These are phyloP conservation scores for Entophlyctis helioformis DNA, from an alignment of 192 early-diverging fungal genomes.

Conservation along the genomic window DNA sequence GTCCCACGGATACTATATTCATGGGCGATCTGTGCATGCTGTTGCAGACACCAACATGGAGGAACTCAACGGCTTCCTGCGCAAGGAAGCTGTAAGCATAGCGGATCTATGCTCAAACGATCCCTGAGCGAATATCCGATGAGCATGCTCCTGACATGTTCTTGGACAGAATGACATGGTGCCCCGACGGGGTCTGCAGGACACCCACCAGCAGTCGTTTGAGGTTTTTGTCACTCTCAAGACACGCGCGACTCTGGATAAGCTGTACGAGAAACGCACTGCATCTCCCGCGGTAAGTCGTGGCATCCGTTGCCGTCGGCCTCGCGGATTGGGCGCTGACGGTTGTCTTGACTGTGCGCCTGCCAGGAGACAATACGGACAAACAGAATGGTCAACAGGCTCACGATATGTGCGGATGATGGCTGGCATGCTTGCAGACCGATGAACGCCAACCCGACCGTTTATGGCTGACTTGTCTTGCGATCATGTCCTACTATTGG, in stretches of 20 bases:
- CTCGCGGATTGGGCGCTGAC: not conserved
- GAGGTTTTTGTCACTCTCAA: constrained; percentile 30
- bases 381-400: constrained; percentile 1
- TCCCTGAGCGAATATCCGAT: not conserved
- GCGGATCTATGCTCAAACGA: constrained; percentile 1
- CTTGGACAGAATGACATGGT: constrained; percentile 24
- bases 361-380: not conserved
- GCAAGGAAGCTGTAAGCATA: constrained; percentile 27
- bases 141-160: not conserved
- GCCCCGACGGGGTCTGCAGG: constrained; percentile 30
- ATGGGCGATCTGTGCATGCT: constrained; percentile 34
- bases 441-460: not conserved
- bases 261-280: constrained; percentile 26
- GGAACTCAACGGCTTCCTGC: constrained; percentile 27
- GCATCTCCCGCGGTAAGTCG: constrained; percentile 6
- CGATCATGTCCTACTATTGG: not conserved
- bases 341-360: not conserved
- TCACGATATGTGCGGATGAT: not conserved
- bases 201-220: constrained; percentile 38
- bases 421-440: constrained; percentile 1
- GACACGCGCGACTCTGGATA: constrained; percentile 23
- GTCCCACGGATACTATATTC: constrained; percentile 47
- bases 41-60: constrained; percentile 29
- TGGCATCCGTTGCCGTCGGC: not conserved
- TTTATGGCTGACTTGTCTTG: constrained; percentile 2